Evolutionary conservation across 2,329 filamentous ascomycete genomes (phyloP).

Genomic region (Venturia effusa): DNA sequence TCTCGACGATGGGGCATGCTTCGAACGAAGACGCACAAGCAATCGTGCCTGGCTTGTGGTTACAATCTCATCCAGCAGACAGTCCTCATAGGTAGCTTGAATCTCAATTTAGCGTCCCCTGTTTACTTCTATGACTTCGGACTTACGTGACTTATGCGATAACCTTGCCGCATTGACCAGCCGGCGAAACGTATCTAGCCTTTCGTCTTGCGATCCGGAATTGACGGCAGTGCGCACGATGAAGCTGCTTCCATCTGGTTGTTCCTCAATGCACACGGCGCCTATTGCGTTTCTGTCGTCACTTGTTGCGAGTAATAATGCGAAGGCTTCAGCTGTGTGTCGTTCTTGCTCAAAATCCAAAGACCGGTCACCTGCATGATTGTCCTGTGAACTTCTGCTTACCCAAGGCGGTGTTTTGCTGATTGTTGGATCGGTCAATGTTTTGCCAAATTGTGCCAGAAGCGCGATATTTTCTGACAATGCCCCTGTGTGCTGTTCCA

Average conservation of each 20-base stretch:
- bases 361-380: background rate
- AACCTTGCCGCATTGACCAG: background rate
- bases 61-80: too few species aligned
- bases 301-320: background rate
- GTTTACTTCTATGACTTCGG: too few species aligned
- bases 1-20: too few species aligned
- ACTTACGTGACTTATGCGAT: too few species aligned
- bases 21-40: too few species aligned
- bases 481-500: background rate
- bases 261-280: background rate
- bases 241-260: background rate
- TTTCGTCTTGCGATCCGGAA: background rate
- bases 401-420: background rate
- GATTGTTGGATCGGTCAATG: background rate
- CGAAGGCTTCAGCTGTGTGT: background rate
- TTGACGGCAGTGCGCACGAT: background rate
- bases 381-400: background rate
- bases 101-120: too few species aligned
- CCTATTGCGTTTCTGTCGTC: background rate
- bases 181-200: background rate
- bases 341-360: background rate
- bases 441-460: background rate
- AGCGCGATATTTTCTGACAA: background rate
- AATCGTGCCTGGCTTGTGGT: too few species aligned
- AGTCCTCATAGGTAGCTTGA: too few species aligned